Conservation (phyloP, 1,284 basidiomycete species). For the Microbotryomycetes sp. region DNA sequence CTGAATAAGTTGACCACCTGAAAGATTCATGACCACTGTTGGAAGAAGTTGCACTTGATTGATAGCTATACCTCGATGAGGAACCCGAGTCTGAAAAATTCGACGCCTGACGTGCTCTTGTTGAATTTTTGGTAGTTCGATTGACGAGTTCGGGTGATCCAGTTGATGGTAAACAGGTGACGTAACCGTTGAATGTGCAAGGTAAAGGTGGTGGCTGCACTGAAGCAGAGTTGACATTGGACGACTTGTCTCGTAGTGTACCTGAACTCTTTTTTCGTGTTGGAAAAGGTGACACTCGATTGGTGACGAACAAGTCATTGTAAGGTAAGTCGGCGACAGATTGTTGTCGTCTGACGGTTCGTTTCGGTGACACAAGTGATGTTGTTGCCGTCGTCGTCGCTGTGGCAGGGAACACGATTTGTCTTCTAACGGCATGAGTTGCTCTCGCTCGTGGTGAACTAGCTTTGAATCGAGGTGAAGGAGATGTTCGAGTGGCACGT, state of each 20-base stretch:
- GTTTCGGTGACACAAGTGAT: background rate
- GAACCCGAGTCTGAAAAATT: conserved; percentile 8
- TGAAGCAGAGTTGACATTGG: background rate
- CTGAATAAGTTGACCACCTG: conserved; percentile 20
- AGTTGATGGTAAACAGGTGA: background rate
- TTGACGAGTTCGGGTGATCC: background rate
- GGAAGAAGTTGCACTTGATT: conserved; percentile 3
- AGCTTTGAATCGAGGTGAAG: background rate
- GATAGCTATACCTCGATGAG: conserved; percentile 10
- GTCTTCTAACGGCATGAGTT: background rate
- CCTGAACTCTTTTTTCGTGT: conserved; percentile 7
- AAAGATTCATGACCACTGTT: conserved; percentile 2
- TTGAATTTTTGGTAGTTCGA: conserved; percentile 9
- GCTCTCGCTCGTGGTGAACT: background rate
- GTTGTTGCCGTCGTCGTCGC: background rate
- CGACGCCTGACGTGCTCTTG: conserved; percentile 12
- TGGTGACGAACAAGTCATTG: conserved; percentile 9
- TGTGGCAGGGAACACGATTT: background rate
- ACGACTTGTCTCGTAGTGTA: background rate
- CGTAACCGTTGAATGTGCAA: background rate
- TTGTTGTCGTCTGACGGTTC: background rate
- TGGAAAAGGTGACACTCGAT: conserved; percentile 17
- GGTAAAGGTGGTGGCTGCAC: conserved; percentile 8
- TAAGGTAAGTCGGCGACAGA: background rate
- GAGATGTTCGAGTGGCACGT: background rate